Conservation (phyloP, 2,329 filamentous ascomycete genomes). For the Xylaria sp. region DNA sequence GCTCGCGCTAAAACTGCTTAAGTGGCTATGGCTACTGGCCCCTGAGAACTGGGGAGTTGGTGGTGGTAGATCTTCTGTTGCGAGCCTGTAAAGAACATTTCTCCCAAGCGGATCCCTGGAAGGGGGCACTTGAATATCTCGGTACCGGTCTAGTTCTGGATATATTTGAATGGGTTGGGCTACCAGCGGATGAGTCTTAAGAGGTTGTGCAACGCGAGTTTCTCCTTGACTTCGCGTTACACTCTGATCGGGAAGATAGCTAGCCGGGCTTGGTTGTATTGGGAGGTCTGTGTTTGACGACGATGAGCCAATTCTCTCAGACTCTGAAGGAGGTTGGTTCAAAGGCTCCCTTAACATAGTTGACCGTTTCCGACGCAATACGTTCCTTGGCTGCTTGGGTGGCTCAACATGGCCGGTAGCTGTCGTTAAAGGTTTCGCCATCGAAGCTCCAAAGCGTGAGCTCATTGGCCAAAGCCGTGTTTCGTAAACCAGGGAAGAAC, state of each 20-base stretch:
- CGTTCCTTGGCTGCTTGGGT: slow-evolving; percentile 47
- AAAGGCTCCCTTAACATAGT: slow-evolving; percentile 49
- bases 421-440: slow-evolving; percentile 43
- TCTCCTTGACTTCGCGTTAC: slow-evolving; percentile 53
- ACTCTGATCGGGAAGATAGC: slow-evolving; percentile 48
- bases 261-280: slow-evolving; percentile 44
- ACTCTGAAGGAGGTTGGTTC: slow-evolving; percentile 44
- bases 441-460: slow-evolving; percentile 42
- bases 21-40: slow-evolving; percentile 56
- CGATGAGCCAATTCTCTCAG: slow-evolving; percentile 49
- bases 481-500: slow-evolving; percentile 49
- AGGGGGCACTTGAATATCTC: slow-evolving; percentile 50
- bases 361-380: slow-evolving; percentile 57
- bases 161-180: slow-evolving; percentile 55
- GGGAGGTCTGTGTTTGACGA: slow-evolving; percentile 50
- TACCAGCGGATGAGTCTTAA: slow-evolving; percentile 47
- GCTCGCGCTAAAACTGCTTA: slow-evolving; percentile 68
- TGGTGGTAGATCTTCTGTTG: slow-evolving; percentile 69
- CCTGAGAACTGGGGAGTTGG: slow-evolving; percentile 70
- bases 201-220: slow-evolving; percentile 48
- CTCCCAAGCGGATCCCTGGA: slow-evolving; percentile 44
- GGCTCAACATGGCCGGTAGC: slow-evolving; percentile 44
- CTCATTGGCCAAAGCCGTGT: slow-evolving; percentile 50
- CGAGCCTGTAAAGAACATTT: slow-evolving; percentile 60
- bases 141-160: slow-evolving; percentile 67